Base-by-base conservation (phyloP, 2,329 filamentous ascomycete genomes). In the Xylariales sp. region DNA sequence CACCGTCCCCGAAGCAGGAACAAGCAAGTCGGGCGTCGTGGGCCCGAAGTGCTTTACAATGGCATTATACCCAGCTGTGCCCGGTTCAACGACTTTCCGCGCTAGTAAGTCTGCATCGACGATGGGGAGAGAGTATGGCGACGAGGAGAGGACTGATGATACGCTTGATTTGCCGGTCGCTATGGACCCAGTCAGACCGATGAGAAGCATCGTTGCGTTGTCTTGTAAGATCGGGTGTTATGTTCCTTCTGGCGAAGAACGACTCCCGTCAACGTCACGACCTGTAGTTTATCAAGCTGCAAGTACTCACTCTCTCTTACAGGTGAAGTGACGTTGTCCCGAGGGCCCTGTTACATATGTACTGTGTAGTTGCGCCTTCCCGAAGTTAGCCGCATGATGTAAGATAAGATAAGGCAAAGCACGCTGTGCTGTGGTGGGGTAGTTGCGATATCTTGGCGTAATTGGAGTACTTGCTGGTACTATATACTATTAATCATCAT, bases 121-220 rank as follows among this genome's bases (percentile, higher is more conserved):
- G 53, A 98, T 77, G 55, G 93, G 90, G 47, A 98, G 77, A 46
- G 79, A 84, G 71, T 96, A 86, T 0, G 91, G 93, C 4, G 86
- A 72, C 4, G 79, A 74, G 38, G 85, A 80, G 55, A 98, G 86
- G 53, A 95, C 76, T 28, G 76, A 73, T 20, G 93, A 95, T 42
- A 96, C 89, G 51, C 91, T 98, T 33, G 91, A 95, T 77, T 98
- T 98, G 62, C 93, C 93, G 5, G 93, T 98, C 46, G 93, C 93
- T 60, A 98, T 97, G 46, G 90, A 95, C 61, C 93, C 93, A 7
- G 93, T 98, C 19, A 98, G 80, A 43, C 93, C 93, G 55, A 98
- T 89, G 57, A 98, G 82, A 36, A 97, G 79, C 93, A 97, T 97
- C n/a, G n/a, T n/a, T n/a, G n/a, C n/a, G n/a, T n/a, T n/a, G n/a